These are phyloP conservation scores for Gossypium davidsonii DNA, from an alignment of 441 rosid genomes.

Conservation along the genomic window DNA sequence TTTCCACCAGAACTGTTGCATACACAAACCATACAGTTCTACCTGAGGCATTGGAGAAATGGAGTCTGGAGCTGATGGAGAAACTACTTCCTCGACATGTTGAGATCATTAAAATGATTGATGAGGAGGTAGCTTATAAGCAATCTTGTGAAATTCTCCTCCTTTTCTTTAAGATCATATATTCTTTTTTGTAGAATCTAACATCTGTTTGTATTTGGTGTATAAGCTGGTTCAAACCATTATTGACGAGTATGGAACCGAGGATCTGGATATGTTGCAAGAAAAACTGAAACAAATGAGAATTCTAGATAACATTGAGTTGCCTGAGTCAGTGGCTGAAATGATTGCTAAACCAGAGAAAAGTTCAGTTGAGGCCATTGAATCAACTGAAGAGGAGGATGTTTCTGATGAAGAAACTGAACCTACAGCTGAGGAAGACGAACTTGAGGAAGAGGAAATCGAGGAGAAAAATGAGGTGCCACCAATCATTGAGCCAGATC, in stretches of 20 bases:
- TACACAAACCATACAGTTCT: conserved; percentile 93
- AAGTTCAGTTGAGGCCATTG: conserved; percentile 19
- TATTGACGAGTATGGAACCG: conserved; percentile 60
- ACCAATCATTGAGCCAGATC: conserved; percentile 21
- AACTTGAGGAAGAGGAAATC: conserved; percentile 14
- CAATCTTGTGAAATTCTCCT: background rate
- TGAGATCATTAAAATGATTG: conserved; percentile 81
- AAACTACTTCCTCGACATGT: conserved; percentile 80
- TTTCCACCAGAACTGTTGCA: conserved; percentile 67
- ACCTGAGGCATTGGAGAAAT: conserved; percentile 93
- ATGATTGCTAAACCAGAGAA: conserved; percentile 47
- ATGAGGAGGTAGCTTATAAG: conserved; percentile 62
- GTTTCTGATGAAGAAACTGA: conserved; percentile 27
- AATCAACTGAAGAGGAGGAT: conserved; percentile 26
- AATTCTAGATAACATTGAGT: conserved; percentile 75
- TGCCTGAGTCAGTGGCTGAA: conserved; percentile 59
- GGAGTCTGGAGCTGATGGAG: conserved; percentile 87
- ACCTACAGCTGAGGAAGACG: conserved; percentile 20
- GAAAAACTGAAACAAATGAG: conserved; percentile 77
- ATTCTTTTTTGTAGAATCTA: conserved; percentile 15
- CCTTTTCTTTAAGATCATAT: conserved; percentile 4
- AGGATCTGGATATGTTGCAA: conserved; percentile 47
- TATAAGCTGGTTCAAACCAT: conserved; percentile 61
- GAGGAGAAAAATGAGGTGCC: conserved; percentile 10
- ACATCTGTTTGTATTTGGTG: conserved; percentile 12